A percentile compares a stretch with the other conserved stretches of the same genome.
Evolutionary conservation across 352 stramenopile species (phyloP).

Genomic region (Pythium scleroteichum): DNA sequence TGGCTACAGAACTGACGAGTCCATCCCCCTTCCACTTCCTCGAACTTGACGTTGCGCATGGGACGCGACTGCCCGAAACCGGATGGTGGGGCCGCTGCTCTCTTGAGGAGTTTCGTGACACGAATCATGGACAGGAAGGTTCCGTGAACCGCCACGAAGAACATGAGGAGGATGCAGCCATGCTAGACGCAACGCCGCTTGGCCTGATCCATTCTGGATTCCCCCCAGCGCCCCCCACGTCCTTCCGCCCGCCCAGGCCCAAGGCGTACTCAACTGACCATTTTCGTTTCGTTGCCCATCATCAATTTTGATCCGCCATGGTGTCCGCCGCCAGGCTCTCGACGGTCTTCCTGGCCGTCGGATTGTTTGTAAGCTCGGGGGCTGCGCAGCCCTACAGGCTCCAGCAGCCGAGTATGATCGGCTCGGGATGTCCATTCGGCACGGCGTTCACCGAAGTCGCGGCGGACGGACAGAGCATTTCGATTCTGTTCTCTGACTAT

Average conservation of each 20-base stretch:
- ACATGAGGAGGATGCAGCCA: not conserved
- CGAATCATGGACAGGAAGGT: no score
- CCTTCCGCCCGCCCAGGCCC: not conserved
- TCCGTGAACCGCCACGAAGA: not conserved
- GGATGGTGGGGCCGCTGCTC: no score
- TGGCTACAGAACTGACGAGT: not conserved
- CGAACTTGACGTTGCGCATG: not conserved
- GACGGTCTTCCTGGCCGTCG: not conserved
- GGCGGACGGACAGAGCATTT: constrained; percentile 28
- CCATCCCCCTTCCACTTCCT: not conserved
- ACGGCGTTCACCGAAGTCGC: constrained; percentile 12
- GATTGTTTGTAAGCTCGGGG: not conserved
- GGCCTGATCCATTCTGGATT: constrained; percentile 16
- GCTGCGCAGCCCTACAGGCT: constrained; percentile 20
- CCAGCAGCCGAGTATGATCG: constrained; percentile 19
- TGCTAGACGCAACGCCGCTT: not conserved
- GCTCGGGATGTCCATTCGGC: constrained; percentile 25
- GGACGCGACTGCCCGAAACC: no score
- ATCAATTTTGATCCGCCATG: not conserved
- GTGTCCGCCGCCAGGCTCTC: not conserved
- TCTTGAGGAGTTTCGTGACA: no score
- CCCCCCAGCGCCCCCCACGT: constrained; percentile 6
- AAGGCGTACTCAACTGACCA: constrained; percentile 12
- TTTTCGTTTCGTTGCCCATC: not conserved
- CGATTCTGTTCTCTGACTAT: constrained; percentile 33